Base-by-base conservation (phyloP, 202 grass and related monocot genomes). In the Zizania palustris region DNA sequence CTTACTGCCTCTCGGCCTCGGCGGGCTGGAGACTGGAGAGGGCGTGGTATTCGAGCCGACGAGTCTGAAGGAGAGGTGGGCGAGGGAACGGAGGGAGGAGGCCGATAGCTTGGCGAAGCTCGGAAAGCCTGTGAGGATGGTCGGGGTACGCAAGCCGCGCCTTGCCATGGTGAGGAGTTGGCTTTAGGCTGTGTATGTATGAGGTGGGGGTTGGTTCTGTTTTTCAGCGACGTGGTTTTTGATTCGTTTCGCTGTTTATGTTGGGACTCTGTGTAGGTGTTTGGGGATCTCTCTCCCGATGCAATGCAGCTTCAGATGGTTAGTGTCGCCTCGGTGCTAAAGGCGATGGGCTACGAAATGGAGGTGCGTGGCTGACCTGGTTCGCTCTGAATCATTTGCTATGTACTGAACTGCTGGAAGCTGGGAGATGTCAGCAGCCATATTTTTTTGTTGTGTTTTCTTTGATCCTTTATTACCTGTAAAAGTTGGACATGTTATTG, bases 261-360 rank as follows among this genome's bases (percentile, higher is more conserved):
- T 59, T 82, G 20, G n/a, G 46, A 34, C 45, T 85, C 71, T 65
- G 35, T 69, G 11, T 53, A 91, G 92, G 85, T 93, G 67, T 90
- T 96, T 40, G 86, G 73, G 73, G 84, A 99, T 87, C 90, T 99
- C 38, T 75, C 76, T n/a, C 77, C 90, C 35, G 81, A 75, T 61
- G 96, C 81, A 73, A 89, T 93, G 78, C 96, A 96, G 85, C 82
- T 96, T 87, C 80, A 96, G 85, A 99, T 95, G 96, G 72, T 99
- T 44, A 99, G 88, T 81, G 75, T 91, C 19, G 92, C 83, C 35
- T 89, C 85, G 45, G 89, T 89, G 75, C 72, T 99, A 43, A 89
- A 93, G 62, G 96, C 89, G 14, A 90, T 92, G 82, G 89, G 96
- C 45, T 99, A 88, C 77, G 89, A 96, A 74, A 89, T 99, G 49